Evolutionary conservation across 169 alveolate species (phyloP).

Genomic region (Plasmodium cynomolgi): DNA sequence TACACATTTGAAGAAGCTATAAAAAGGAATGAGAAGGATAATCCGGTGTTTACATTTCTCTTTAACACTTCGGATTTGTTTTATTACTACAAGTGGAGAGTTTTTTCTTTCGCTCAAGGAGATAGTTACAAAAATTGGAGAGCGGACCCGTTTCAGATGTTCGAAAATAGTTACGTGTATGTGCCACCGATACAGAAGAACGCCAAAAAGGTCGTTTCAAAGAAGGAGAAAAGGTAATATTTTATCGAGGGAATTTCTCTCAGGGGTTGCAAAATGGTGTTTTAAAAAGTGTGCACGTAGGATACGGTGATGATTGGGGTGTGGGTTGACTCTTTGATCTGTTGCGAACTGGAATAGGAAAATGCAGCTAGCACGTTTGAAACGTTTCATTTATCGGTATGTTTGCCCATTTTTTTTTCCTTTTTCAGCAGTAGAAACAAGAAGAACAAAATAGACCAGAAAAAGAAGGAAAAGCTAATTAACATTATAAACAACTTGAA

Average conservation of each 20-base stretch:
- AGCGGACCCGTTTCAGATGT: slow-evolving; percentile 71
- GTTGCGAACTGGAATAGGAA: not conserved
- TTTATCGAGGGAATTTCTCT: not conserved
- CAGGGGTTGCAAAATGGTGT: not conserved
- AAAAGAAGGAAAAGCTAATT: slow-evolving; percentile 45
- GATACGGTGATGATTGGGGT: not conserved
- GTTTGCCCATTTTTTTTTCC: not conserved
- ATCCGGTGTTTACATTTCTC: slow-evolving; percentile 48
- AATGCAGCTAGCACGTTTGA: not conserved
- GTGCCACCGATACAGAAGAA: slow-evolving; percentile 52
- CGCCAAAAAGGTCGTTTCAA: slow-evolving; percentile 7
- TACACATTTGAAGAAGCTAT: slow-evolving; percentile 59
- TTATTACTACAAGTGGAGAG: slow-evolving; percentile 74
- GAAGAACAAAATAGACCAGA: slow-evolving; percentile 41
- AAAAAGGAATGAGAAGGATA: slow-evolving; percentile 49
- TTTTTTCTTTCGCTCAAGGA: slow-evolving; percentile 73
- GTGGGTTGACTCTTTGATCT: not conserved
- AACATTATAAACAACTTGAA: slow-evolving; percentile 38
- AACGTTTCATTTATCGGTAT: not conserved
- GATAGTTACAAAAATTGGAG: slow-evolving; percentile 76
- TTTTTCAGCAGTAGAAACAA: slow-evolving; percentile 24
- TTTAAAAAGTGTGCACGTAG: not conserved
- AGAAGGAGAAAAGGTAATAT: slow-evolving; percentile 11
- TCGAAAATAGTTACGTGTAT: slow-evolving; percentile 59
- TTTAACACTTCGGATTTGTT: slow-evolving; percentile 56